Base-by-base conservation (phyloP, 768 basidiomycete genomes). In the Mycena venus region DNA sequence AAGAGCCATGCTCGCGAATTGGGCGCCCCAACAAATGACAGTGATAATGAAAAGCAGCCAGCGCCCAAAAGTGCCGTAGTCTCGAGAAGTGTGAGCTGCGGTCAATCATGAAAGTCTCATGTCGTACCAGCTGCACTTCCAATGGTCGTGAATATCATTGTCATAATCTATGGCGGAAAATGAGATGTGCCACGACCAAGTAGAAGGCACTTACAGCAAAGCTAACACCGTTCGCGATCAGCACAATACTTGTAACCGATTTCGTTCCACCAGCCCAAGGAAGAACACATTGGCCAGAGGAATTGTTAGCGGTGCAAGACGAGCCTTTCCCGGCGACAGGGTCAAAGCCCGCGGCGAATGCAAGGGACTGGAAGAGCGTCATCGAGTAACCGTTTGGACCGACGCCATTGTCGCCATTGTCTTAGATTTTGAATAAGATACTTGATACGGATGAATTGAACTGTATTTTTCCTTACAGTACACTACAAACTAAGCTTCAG, bases 181-280 rank as follows among this genome's bases (percentile, higher is more conserved):
- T 66, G 36, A 32, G 53, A 36, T 23, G n/a, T 7, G 53, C 6
- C 2, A 59, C 21, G 12, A 67, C n/a, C 27, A n/a, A 59, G 21
- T 55, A 21, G 25, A 25, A 3, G 25, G 31, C n/a, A 83, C 90
- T 66, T 78, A 93, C 90, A 14, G 93, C 93, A 74, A 95, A 96
- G 78, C 91, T 91, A 63, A 92, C 84, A 1, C 95, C 94, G 58
- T 94, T 95, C 0, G 94, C 89, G 23, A 96, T 84, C 17, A 96
- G 85, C n/a, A 96, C 91, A 31, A 96, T 84, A 53, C 94, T 94
- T 15, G 92, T 90, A 42, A 96, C 91, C 3, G 92, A 82, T 80
- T 94, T 95, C 4, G 92, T 92, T 3, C 94, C 92, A 21, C 88
- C 85, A 9, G 85, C 89, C 95, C 95, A 96, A 0, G 93, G 94